Evolutionary conservation across 2,329 filamentous ascomycete species (phyloP).

Genomic region (Clarireedia sp.): DNA sequence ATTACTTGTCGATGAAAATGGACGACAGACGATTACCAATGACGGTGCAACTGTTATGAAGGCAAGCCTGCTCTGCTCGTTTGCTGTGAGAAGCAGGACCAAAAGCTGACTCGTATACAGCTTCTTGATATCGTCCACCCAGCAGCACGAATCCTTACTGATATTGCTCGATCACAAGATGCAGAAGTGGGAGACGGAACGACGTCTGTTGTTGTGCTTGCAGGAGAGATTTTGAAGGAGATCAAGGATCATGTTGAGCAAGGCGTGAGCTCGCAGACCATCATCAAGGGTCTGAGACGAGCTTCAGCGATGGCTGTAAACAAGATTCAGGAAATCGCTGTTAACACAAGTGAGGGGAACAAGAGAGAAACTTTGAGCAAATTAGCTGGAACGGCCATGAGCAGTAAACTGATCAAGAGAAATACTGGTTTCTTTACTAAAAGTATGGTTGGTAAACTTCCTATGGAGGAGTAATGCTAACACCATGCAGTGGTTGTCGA

Average conservation of each 20-base stretch:
- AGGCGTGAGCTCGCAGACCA: constrained; percentile 93
- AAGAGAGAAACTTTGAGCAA: constrained; percentile 82
- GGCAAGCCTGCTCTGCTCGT: constrained; percentile 39
- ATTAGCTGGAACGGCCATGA: constrained; percentile 94
- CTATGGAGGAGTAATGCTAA: constrained; percentile 24
- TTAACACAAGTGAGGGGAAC: constrained; percentile 74
- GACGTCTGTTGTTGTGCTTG: constrained; percentile 91
- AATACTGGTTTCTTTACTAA: constrained; percentile 97
- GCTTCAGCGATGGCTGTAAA: constrained; percentile 88
- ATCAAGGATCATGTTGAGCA: constrained; percentile 93
- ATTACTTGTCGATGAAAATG: constrained; percentile 91
- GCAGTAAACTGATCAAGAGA: constrained; percentile 96
- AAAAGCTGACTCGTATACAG: constrained; percentile 36
- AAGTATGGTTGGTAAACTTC: constrained; percentile 49
- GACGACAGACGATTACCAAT: constrained; percentile 95
- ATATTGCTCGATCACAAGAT: constrained; percentile 97
- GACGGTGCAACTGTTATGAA: constrained; percentile 99
- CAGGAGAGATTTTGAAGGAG: constrained; percentile 97
- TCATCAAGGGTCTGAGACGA: constrained; percentile 90
- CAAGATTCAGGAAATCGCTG: constrained; percentile 96
- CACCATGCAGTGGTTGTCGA: constrained; percentile 78
- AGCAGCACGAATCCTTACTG: constrained; percentile 91
- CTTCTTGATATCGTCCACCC: constrained; percentile 98
- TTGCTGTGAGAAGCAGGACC: background rate
- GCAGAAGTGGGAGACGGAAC: constrained; percentile 98